Conservation (phyloP, 148 eudicot genomes). For the Rhododendron vialii region DNA sequence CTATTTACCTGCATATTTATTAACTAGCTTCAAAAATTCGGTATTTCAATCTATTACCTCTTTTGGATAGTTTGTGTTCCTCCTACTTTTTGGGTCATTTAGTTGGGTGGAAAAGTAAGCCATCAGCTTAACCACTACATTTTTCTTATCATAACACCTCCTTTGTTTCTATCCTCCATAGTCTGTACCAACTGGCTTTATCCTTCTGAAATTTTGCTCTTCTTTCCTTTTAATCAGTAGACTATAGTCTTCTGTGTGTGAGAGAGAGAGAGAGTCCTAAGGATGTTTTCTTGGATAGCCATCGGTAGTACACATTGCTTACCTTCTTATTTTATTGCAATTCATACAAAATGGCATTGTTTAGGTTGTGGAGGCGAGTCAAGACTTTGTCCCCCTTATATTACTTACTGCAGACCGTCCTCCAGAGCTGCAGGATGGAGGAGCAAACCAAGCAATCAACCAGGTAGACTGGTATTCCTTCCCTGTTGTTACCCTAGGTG, state of each 20-base stretch:
- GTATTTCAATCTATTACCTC: not conserved
- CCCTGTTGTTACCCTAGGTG: not conserved
- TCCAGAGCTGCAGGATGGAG: conserved; percentile 76
- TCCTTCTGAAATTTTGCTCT: not conserved
- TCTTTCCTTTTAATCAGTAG: not conserved
- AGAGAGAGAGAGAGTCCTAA: not conserved
- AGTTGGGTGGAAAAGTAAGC: not conserved
- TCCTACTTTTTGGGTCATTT: not conserved
- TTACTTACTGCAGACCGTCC: conserved; percentile 98
- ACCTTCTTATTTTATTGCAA: not conserved
- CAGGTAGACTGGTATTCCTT: conserved; percentile 45
- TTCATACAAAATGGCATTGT: not conserved
- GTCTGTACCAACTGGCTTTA: not conserved
- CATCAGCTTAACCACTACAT: not conserved
- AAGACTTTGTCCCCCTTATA: conserved; percentile 81
- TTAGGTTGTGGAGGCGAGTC: conserved; percentile 98
- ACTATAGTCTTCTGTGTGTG: not conserved
- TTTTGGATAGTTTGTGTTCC: not conserved
- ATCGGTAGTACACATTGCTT: not conserved
- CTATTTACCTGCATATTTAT: not conserved
- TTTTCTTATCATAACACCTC: not conserved
- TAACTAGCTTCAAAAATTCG: not conserved
- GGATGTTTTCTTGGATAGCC: not conserved
- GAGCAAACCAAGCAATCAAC: conserved; percentile 97
- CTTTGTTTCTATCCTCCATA: not conserved